Evolutionary conservation across 208 protist species (phyloP), one percentile per base, ranked within the genome.

Genomic region (Trypanosoma rangeli): DNA sequence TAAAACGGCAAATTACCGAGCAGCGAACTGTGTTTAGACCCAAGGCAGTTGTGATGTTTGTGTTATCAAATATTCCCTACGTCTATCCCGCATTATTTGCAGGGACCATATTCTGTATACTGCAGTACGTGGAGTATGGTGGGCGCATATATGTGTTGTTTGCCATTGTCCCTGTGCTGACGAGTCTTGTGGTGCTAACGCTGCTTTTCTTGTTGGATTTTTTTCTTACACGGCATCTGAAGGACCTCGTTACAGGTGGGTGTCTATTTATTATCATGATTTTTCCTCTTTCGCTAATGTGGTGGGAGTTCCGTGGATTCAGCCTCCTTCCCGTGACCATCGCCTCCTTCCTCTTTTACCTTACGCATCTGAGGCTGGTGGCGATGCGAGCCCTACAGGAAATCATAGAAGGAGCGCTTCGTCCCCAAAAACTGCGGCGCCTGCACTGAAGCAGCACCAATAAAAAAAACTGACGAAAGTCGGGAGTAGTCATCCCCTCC

Each of bases 201-300:
- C 59, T 89, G 5, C 75, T 92, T 24, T 92, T 92, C 52, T 53
- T 90, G 24, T 68, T 92, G 0, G 86, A 92, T 64, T 94, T 83
- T 63, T 78, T 69, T 37, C 64, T 82, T 13, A 72, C 83, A 20
- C 73, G 61, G 49, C 82, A 79, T 29, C 56, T 62, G 46, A 86
- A 80, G 61, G 84, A 94, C 60, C 44, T 92, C 42, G 67, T 78
- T 13, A 85, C 85, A n/a, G 78, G 78, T 52, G 12, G 75, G 16
- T 90, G 82, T 49, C 74, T 92, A 12, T 79, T 86, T 29, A 68
- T 83, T 33, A 80, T 83, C 0, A 71, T 73, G 57, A 63, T 94
- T 12, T 94, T 84, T 76, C 89, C 89, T 15, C 48, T 87, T 7
- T 89, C 78, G 5, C 67, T 92, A 15, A 49, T 91, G 33, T 60